A percentile compares a stretch with the other conserved stretches of the same genome.
These are phyloP conservation scores for Pyrus bretschneideri DNA, from an alignment of 306 rosid genomes.

Conservation along the genomic window DNA sequence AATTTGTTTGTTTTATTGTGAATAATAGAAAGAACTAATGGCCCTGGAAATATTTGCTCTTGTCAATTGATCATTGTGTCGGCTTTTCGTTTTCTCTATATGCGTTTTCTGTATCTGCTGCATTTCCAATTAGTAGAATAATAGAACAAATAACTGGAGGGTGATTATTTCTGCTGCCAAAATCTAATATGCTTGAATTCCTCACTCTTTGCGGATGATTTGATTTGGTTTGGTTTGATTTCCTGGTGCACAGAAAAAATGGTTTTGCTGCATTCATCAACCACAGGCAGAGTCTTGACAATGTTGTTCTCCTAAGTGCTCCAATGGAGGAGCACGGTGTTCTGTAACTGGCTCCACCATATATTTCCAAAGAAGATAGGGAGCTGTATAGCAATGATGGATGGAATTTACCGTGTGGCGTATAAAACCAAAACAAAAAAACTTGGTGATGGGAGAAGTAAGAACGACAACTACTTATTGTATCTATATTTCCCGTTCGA, in stretches of 20 bases:
- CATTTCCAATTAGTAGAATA: too few species aligned
- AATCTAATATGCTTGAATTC: neutral
- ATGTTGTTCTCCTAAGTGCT: constrained; percentile 28
- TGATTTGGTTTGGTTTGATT: neutral
- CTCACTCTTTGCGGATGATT: constrained; percentile 11
- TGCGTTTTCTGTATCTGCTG: neutral
- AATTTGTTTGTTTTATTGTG: neutral
- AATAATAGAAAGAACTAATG: neutral
- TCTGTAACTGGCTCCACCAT: constrained; percentile 54
- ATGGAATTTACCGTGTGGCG: constrained; percentile 48
- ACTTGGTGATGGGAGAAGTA: constrained; percentile 54
- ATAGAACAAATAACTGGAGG: neutral
- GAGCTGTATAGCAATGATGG: constrained; percentile 55
- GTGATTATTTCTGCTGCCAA: neutral
- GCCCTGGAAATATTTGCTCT: neutral
- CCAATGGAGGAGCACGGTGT: constrained; percentile 41
- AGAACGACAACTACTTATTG: constrained; percentile 50
- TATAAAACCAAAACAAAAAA: constrained; percentile 17
- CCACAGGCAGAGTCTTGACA: constrained; percentile 65
- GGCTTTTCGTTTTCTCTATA: neutral
- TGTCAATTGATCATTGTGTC: neutral
- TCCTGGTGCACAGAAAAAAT: constrained; percentile 70
- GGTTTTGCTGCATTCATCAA: constrained; percentile 92
- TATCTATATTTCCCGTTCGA: constrained; percentile 43
- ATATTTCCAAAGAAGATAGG: constrained; percentile 47